Conservation (phyloP, 2,329 filamentous ascomycete genomes). For the Colletotrichum spinosum region DNA sequence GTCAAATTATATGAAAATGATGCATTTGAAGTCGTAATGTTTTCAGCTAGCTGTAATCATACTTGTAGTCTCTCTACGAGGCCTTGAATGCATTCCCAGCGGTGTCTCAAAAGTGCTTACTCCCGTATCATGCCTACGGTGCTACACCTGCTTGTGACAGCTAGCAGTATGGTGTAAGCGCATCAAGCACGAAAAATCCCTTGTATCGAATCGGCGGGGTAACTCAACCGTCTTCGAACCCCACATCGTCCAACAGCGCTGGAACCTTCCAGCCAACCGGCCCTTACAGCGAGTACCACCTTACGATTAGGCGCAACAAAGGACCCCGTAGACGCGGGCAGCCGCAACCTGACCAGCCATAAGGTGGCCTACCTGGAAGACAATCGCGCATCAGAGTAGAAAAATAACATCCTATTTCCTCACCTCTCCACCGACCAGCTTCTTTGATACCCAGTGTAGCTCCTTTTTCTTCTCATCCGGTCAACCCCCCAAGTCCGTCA, state of each 20-base stretch:
- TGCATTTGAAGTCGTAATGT: too few species aligned
- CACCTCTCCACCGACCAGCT: background rate
- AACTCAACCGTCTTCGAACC: slow-evolving; percentile 20
- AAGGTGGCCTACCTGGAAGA: background rate
- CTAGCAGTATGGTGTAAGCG: too few species aligned
- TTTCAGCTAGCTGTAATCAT: too few species aligned
- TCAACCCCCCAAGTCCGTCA: slow-evolving; percentile 13
- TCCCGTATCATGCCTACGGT: too few species aligned
- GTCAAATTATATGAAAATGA: too few species aligned
- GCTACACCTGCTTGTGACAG: too few species aligned
- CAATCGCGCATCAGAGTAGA: slow-evolving; percentile 1
- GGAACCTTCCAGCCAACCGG: slow-evolving; percentile 39
- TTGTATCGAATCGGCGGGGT: slow-evolving; percentile 22
- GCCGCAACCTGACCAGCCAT: slow-evolving; percentile 21
- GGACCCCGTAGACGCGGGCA: background rate
- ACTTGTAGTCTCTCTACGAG: too few species aligned
- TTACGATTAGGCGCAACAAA: background rate
- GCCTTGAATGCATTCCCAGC: too few species aligned
- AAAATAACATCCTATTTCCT: slow-evolving; percentile 7
- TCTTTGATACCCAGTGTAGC: slow-evolving; percentile 10
- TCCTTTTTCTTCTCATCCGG: background rate
- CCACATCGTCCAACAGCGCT: slow-evolving; percentile 20
- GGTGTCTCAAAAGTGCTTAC: too few species aligned
- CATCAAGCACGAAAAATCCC: too few species aligned
- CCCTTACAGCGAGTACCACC: background rate